Evolutionary conservation across 2,329 filamentous ascomycete species (phyloP), one percentile per base, ranked within the genome.

Genomic region (Hypoxylon sp.): DNA sequence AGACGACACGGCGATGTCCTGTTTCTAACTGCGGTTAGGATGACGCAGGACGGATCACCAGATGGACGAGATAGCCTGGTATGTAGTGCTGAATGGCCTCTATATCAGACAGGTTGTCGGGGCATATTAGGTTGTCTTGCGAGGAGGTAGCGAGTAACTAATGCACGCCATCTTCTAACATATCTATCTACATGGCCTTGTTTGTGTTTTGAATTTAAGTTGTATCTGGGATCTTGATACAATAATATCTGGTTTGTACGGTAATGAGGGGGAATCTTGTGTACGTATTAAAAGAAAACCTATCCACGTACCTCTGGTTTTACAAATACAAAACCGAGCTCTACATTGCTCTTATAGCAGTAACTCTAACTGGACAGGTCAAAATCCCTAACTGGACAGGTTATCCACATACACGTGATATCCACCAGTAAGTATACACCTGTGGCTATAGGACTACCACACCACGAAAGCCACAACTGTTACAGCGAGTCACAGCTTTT

Each of bases 1-100:
- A 62, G 47, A 68, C 55, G 65, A 65, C 44, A 65, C 44, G 58
- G 52, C 35, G 6, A 70, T 64, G 68, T 63, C 65, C 35, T 44
- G 24, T 51, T 29, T 48, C 37, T 55, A 47, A 35, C 46, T 39
- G n/a, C 44, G 44, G 31, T 33, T 17, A 50, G 19, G 55, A 31
- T 50, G 55, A 13, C 31, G 19, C 46, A 48, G 35, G 54, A 37
- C 19, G 54, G 55, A 55, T 51, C 47, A 47, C 58, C 14, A 56
- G 60, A 29, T 53, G 39, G 35, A 17, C 17, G 44, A 19, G 31
- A 51, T 24, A 52, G 39, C 31, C 55, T 50, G 46, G 42, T 17
- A 39, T 47, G 37, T 24, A 57, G 59, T 51, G 14, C 35, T 42
- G 44, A 50, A 55, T 42, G 26, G 52, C 47, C 37, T 33, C 29